Evolutionary conservation across 2,329 filamentous ascomycete species (phyloP).

Genomic region (Neospermospora avenae): DNA sequence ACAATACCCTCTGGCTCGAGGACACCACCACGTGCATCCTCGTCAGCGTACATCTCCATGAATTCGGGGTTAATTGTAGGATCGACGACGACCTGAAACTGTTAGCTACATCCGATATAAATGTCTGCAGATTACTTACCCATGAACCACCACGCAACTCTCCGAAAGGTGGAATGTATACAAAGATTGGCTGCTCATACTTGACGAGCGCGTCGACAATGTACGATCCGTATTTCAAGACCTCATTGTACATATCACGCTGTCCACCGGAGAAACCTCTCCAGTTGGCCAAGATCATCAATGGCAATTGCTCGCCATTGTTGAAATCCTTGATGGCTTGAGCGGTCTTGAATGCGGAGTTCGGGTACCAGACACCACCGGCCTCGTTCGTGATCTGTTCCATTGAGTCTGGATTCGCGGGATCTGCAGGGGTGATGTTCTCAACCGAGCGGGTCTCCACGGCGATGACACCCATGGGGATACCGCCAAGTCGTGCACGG

Average conservation of each 20-base stretch:
- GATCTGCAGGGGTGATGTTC: conserved; percentile 94
- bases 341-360: conserved; percentile 99
- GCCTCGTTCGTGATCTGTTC: conserved; percentile 94
- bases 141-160: conserved; percentile 98
- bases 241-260: conserved; percentile 99
- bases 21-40: conserved; percentile 92
- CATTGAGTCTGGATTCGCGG: conserved; percentile 96
- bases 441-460: conserved; percentile 95
- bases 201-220: conserved; percentile 98
- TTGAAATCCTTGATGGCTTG: conserved; percentile 99
- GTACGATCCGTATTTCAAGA: conserved; percentile 98
- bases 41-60: conserved; percentile 99
- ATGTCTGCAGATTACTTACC: conserved; percentile 46
- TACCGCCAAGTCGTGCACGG: conserved; percentile 92
- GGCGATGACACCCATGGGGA: conserved; percentile 96
- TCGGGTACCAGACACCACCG: conserved; percentile 99
- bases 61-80: conserved; percentile 93
- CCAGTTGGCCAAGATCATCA: conserved; percentile 99
- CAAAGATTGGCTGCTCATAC: conserved; percentile 97
- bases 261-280: conserved; percentile 99
- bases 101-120: conserved; percentile 33
- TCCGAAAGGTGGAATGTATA: conserved; percentile 95
- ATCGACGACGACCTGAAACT: conserved; percentile 77
- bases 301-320: conserved; percentile 92
- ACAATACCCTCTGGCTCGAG: conserved; percentile 97